A percentile compares a stretch with the other conserved stretches of the same genome.
Evolutionary conservation across 2,329 filamentous ascomycete species (phyloP).

Genomic region (Truncatella angustata): DNA sequence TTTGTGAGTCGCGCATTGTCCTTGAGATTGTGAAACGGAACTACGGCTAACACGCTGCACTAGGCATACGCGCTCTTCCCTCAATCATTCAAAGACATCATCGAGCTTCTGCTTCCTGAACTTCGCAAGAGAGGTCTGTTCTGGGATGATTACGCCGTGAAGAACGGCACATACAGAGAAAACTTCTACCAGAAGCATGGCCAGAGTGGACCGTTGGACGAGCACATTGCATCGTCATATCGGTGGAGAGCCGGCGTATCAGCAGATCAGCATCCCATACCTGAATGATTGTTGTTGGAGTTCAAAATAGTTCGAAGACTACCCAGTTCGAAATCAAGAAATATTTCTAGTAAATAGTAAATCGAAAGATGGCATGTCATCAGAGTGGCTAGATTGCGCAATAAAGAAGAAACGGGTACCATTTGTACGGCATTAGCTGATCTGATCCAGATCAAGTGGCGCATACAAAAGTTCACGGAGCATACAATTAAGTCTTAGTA

Average conservation of each 20-base stretch:
- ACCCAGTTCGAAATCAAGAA: no score
- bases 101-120: conserved; percentile 64
- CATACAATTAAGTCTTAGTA: no score
- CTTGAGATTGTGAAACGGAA: background rate
- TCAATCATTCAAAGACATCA: conserved; percentile 65
- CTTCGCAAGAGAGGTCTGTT: conserved; percentile 58
- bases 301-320: no score
- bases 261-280: conserved; percentile 27
- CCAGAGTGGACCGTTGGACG: conserved; percentile 45
- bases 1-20: conserved; percentile 47
- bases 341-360: no score
- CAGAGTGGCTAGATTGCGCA: no score
- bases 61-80: conserved; percentile 66
- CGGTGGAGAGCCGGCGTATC: conserved; percentile 34
- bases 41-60: background rate
- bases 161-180: conserved; percentile 59
- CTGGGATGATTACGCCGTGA: conserved; percentile 51
- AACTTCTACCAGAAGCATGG: conserved; percentile 55
- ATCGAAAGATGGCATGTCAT: no score
- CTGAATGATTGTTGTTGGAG: no score
- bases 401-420: no score
- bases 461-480: no score
- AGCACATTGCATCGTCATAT: conserved; percentile 52
- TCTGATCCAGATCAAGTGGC: no score
- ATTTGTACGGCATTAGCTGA: no score